These are phyloP conservation scores for Oryza meyeriana DNA, from an alignment of 176 grass and related monocot genomes.

Conservation along the genomic window DNA sequence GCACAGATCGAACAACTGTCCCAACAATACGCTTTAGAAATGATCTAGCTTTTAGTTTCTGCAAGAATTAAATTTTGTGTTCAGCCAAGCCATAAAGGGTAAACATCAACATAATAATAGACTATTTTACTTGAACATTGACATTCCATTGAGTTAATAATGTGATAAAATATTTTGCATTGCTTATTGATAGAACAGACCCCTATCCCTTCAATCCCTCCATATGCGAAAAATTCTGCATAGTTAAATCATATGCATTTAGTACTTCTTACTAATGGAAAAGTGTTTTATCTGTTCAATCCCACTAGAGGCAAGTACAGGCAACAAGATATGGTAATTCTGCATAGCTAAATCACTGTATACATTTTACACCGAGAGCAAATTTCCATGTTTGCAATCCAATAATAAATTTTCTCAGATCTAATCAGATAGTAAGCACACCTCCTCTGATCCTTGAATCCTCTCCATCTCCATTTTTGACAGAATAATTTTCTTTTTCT, in stretches of 20 bases:
- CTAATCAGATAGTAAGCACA: conserved; percentile 20
- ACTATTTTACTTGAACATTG: background rate
- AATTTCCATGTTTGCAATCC: background rate
- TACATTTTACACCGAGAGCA: background rate
- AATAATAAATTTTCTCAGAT: background rate
- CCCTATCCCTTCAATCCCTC: background rate
- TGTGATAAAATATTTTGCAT: background rate
- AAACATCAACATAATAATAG: background rate
- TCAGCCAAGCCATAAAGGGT: background rate
- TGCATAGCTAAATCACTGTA: background rate
- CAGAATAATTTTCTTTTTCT: conserved; percentile 99
- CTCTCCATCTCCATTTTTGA: conserved; percentile 97
- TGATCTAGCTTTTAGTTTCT: conserved; percentile 94
- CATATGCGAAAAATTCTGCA: background rate
- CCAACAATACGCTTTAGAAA: conserved; percentile 93
- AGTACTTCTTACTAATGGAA: background rate
- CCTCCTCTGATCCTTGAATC: conserved; percentile 97
- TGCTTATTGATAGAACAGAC: background rate
- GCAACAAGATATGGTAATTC: background rate
- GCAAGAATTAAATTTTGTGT: conserved; percentile 32
- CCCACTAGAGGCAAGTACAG: background rate
- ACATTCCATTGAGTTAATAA: background rate
- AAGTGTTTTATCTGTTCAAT: background rate
- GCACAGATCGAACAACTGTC: conserved; percentile 91
- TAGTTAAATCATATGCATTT: background rate